phyloP scores from a whole-genome alignment of 2,329 filamentous ascomycete genomes.

The Epichloe gansuensis region DNA sequence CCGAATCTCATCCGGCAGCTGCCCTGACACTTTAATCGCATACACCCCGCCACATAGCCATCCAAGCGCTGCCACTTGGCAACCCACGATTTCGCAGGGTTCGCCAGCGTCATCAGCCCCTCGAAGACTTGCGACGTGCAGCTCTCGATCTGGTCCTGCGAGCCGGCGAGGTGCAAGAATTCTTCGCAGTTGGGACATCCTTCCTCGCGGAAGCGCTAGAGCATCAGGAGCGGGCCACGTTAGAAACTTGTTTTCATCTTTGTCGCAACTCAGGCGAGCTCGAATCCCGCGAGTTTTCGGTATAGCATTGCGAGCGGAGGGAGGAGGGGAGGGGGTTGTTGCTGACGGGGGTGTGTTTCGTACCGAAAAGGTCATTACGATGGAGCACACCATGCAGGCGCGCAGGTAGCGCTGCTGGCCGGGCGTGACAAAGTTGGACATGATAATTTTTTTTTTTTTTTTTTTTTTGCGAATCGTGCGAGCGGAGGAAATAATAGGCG shows the following conservation, averaged over 20 bases:
- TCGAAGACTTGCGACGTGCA: slow-evolving; percentile 97
- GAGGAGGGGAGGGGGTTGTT: too few species aligned
- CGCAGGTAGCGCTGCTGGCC: slow-evolving; percentile 75
- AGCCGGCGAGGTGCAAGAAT: slow-evolving; percentile 72
- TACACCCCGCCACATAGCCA: slow-evolving; percentile 78
- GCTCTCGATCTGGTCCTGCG: slow-evolving; percentile 70
- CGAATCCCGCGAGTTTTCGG: background rate
- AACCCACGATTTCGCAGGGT: slow-evolving; percentile 82
- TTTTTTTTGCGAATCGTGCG: background rate
- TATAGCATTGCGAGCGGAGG: background rate
- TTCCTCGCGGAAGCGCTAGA: slow-evolving; percentile 67
- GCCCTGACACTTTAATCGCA: slow-evolving; percentile 85
- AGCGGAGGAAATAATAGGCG: background rate
- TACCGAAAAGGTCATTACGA: slow-evolving; percentile 74
- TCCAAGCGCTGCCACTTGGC: slow-evolving; percentile 94
- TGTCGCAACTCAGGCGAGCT: too few species aligned
- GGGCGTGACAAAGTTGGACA: slow-evolving; percentile 53
- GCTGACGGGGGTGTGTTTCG: slow-evolving; percentile 14
- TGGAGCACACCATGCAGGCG: slow-evolving; percentile 97
- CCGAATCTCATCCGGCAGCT: slow-evolving; percentile 55
- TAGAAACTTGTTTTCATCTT: background rate
- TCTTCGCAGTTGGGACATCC: slow-evolving; percentile 97
- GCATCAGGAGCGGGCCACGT: background rate
- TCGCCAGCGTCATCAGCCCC: slow-evolving; percentile 72
- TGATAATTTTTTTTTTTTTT: background rate